Evolutionary conservation across 805 yeast genomes (phyloP).

Genomic region (Yamadazyma kitorensis): DNA sequence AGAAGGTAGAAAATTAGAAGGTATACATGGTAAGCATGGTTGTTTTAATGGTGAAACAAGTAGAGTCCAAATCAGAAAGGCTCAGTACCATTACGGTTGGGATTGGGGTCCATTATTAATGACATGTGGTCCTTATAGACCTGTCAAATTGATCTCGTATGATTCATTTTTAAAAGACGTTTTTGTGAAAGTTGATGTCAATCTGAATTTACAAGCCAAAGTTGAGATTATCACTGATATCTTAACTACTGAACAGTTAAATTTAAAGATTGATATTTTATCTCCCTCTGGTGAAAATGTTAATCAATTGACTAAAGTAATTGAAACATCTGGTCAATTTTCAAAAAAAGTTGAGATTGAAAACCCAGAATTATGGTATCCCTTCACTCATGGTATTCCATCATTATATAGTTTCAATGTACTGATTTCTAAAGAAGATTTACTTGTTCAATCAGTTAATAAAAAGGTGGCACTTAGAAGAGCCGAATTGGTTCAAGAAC

Average conservation of each 20-base stretch:
- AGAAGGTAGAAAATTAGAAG: constrained; percentile 28
- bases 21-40: constrained; percentile 20
- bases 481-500: constrained; percentile 36
- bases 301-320: too few relatives aligned
- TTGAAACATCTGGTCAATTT: constrained; percentile 2
- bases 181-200: constrained; percentile 12
- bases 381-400: constrained; percentile 34
- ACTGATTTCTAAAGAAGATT: neutral
- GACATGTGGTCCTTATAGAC: constrained; percentile 44
- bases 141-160: constrained; percentile 26
- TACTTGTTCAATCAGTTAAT: constrained; percentile 10
- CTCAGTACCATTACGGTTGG: constrained; percentile 56
- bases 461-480: constrained; percentile 38
- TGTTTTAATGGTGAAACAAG: constrained; percentile 42
- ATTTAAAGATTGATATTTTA: too few relatives aligned
- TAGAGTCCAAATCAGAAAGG: constrained; percentile 45
- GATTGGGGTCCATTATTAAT: constrained; percentile 51
- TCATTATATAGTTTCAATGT: constrained; percentile 25
- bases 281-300: constrained; percentile 12
- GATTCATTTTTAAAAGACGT: constrained; percentile 15
- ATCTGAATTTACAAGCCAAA: constrained; percentile 3
- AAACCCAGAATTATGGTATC: constrained; percentile 39
- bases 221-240: constrained; percentile 2
- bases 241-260: constrained; percentile 9
- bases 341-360: constrained; percentile 14